A percentile compares a stretch with the other conserved stretches of the same genome.
These are phyloP conservation scores for Ustilago loliicola DNA, from an alignment of 1,284 basidiomycete species.

Conservation along the genomic window DNA sequence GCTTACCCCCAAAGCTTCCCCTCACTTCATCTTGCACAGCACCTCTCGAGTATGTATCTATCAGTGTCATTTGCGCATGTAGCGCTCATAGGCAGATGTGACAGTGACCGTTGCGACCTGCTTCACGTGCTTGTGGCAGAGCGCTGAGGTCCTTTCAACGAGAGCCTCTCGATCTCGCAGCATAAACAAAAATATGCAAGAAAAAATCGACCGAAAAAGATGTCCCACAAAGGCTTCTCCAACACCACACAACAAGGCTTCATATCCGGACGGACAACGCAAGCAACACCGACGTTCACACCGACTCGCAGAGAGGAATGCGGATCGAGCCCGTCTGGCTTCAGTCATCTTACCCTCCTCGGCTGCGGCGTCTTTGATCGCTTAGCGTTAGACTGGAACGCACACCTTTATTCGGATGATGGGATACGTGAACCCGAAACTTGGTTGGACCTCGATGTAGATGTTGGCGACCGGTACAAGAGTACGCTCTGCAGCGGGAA, in stretches of 20 bases:
- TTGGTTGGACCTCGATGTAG: constrained; percentile 8
- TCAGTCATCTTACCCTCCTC: not conserved
- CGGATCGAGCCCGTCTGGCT: not conserved
- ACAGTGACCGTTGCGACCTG: too few relatives aligned
- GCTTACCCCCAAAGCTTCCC: not conserved
- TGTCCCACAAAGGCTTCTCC: not conserved
- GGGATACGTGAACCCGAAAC: not conserved
- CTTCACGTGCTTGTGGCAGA: too few relatives aligned
- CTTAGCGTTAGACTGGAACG: not conserved
- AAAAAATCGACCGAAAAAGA: not conserved
- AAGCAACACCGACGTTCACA: not conserved
- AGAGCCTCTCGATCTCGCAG: not conserved
- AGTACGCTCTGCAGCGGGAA: constrained; percentile 20
- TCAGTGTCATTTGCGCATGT: too few relatives aligned
- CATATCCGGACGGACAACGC: not conserved
- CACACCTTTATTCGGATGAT: not conserved
- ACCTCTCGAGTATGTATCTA: too few relatives aligned
- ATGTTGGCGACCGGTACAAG: not conserved
- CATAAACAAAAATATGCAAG: not conserved
- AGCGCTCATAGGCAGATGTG: too few relatives aligned
- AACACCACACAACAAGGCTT: too few relatives aligned
- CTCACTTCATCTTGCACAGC: too few relatives aligned
- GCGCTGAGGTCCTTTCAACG: too few relatives aligned
- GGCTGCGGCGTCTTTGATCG: not conserved
- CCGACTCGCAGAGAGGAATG: not conserved